These are phyloP conservation scores for Clonostachys solani DNA, from an alignment of 2,329 filamentous ascomycete species.

Conservation along the genomic window DNA sequence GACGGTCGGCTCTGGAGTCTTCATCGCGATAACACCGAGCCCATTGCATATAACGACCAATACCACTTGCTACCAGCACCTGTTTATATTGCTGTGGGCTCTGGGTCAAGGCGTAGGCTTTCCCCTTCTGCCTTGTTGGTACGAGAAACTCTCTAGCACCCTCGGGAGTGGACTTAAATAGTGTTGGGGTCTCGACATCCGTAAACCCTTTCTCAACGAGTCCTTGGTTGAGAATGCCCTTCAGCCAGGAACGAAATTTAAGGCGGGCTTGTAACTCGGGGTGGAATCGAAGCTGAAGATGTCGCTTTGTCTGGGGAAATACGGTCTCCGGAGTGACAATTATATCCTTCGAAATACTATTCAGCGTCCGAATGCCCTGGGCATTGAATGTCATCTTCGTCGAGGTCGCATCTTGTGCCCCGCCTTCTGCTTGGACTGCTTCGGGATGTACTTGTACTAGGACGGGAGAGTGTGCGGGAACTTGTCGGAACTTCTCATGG, in stretches of 20 bases:
- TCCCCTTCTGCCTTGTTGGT: conserved; percentile 70
- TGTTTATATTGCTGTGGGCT: conserved; percentile 99
- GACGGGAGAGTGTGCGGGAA: conserved; percentile 49
- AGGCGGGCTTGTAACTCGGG: conserved; percentile 63
- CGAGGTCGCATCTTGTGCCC: conserved; percentile 9
- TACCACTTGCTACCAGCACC: conserved; percentile 88
- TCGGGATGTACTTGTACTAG: conserved; percentile 34
- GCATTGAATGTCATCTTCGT: conserved; percentile 57
- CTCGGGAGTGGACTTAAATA: conserved; percentile 98
- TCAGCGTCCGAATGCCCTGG: conserved; percentile 42
- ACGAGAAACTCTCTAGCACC: conserved; percentile 94
- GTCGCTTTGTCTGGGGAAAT: conserved; percentile 71
- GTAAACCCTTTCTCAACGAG: conserved; percentile 58
- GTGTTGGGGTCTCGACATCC: conserved; percentile 85
- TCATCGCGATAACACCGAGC: conserved; percentile 95
- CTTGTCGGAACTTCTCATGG: conserved; percentile 36
- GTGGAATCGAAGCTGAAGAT: conserved; percentile 81
- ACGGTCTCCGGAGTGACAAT: conserved; percentile 70
- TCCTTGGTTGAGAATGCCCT: conserved; percentile 43
- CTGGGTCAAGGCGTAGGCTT: conserved; percentile 88
- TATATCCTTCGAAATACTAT: conserved; percentile 52
- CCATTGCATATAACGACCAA: conserved; percentile 83
- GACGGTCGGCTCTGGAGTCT: conserved; percentile 84
- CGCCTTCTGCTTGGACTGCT: conserved; percentile 8
- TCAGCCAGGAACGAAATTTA: conserved; percentile 60